phyloP scores from a whole-genome alignment of 2,329 filamentous ascomycete species.

The Monilinia laxa region DNA sequence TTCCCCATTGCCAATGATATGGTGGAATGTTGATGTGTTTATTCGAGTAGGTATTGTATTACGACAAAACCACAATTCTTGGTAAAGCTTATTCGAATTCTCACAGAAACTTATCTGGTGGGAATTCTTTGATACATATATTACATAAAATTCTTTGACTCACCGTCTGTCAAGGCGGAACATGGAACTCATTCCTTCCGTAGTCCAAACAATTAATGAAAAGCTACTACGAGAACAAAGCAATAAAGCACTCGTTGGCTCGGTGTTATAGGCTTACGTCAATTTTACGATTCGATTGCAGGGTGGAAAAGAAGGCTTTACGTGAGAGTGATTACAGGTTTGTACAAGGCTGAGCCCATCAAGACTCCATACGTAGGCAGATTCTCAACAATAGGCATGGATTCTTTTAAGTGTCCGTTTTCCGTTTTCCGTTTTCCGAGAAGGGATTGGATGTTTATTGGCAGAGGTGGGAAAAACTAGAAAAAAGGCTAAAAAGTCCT shows the following conservation, averaged over 20 bases:
- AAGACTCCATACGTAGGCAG: background rate
- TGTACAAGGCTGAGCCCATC: slow-evolving; percentile 20
- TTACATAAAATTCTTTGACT: background rate
- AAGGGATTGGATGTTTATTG: background rate
- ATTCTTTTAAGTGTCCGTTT: background rate
- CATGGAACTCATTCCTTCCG: slow-evolving; percentile 2
- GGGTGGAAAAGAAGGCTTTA: background rate
- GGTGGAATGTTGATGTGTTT: background rate
- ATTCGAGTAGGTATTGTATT: background rate
- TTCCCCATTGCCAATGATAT: slow-evolving; percentile 16
- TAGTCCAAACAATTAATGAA: background rate
- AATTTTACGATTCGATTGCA: background rate
- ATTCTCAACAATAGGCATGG: background rate
- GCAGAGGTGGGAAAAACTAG: background rate
- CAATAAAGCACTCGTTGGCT: no score
- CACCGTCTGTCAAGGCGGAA: background rate
- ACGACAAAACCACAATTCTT: background rate
- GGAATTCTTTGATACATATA: slow-evolving; percentile 10
- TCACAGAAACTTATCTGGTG: background rate
- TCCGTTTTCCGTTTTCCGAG: slow-evolving; percentile 2
- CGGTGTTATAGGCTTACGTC: background rate
- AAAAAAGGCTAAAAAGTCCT: background rate
- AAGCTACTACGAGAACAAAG: slow-evolving; percentile 5
- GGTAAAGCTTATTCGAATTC: background rate
- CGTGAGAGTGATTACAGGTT: slow-evolving; percentile 12